Base-by-base conservation (phyloP, 2,329 filamentous ascomycete species). In the Phialophora tarda region DNA sequence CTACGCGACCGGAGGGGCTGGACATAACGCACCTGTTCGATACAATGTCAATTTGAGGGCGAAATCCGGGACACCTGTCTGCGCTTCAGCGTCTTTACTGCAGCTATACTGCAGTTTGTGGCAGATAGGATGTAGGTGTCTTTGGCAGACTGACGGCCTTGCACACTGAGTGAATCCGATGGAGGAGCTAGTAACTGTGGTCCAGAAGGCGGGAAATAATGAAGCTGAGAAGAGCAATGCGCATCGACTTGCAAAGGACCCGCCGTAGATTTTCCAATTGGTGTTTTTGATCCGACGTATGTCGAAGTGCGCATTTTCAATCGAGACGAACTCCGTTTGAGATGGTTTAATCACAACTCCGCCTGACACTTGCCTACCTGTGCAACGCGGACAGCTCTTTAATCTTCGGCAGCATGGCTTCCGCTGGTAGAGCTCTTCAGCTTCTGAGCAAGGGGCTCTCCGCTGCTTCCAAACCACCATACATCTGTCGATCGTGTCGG, bases 401-500 rank as follows among this genome's bases (percentile, higher is more conserved):
- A n/a, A 17, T 44, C 12, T 7, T 23, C 10, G 12, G 14, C 21
- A 51, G 11, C 23, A 66, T 66, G 64, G 64, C 64, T 24, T 59
- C 65, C 11, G 53, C 57, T 6, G 59, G 41, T 24, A 66, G 57
- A n/a, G 63, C 56, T 41, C 58, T 65, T 28, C 50, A 50, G 32
- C 50, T 63, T 12, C 23, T 70, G n/a, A 41, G 62, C 47, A 66
- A 60, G 17, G 51, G 60, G 21, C 21, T 70, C 3, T 38, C 63
- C 0, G 47, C 28, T 17, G 32, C 63, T 21, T 23, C 51, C 3
- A 50, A 51, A 24, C 54, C 59, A 8, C 62, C 38, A 55, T 67
- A 69, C 38, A 54, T 71, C 11, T 71, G 69, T 63, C 58, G 64
- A 34, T 61, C 57, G 12, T 71, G 69, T 56, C 62, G 65, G 50